A percentile compares a stretch with the other conserved stretches of the same genome.
These are phyloP conservation scores for Eutrema salsugineum DNA, from an alignment of 441 rosid species.

Conservation along the genomic window DNA sequence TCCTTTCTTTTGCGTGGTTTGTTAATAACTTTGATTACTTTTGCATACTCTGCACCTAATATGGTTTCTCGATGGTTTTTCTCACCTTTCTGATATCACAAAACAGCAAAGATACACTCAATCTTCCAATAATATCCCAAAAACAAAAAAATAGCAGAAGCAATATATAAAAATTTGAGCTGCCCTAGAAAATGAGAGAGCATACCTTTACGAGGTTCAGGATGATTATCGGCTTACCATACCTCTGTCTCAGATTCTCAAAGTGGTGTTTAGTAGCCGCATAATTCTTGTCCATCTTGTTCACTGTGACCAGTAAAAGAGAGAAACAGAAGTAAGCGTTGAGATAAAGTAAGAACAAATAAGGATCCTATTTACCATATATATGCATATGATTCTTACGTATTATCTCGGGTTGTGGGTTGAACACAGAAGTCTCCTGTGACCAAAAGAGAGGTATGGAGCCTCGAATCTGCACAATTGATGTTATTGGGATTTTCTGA, in stretches of 20 bases:
- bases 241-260: conserved; percentile 62
- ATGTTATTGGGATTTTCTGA: conserved; percentile 45
- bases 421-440: conserved; percentile 66
- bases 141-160: background rate
- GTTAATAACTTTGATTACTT: conserved; percentile 56
- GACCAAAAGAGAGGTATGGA: conserved; percentile 84
- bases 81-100: conserved; percentile 42
- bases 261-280: conserved; percentile 65
- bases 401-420: conserved; percentile 63
- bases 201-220: conserved; percentile 69
- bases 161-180: background rate
- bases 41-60: conserved; percentile 55
- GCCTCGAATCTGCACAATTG: conserved; percentile 71
- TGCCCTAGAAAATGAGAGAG: background rate
- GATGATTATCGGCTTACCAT: conserved; percentile 64
- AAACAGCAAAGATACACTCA: background rate
- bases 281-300: conserved; percentile 49
- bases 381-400: conserved; percentile 37
- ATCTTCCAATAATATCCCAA: too few species aligned
- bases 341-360: background rate
- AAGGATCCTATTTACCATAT: background rate
- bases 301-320: conserved; percentile 32
- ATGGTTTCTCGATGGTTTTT: conserved; percentile 63
- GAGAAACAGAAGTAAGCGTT: conserved; percentile 3
- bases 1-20: conserved; percentile 38